These are phyloP conservation scores for Iris pallida DNA, from an alignment of 116 monocot species.

Conservation along the genomic window DNA sequence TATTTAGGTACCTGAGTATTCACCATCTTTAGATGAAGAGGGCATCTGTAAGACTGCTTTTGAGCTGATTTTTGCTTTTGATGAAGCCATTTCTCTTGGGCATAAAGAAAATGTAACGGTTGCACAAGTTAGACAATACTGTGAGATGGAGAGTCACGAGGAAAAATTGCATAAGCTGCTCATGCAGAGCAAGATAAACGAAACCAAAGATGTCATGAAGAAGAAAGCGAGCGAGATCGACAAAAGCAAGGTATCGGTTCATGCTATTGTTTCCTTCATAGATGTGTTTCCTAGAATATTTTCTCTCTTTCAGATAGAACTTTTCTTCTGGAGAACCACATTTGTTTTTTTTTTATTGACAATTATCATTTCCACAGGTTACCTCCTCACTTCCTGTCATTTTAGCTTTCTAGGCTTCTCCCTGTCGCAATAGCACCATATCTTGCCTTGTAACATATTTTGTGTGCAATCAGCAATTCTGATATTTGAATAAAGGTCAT, in stretches of 20 bases:
- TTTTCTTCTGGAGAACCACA: not conserved
- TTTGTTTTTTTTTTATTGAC: not conserved
- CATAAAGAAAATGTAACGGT: constrained; percentile 91
- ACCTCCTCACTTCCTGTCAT: not conserved
- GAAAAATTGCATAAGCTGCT: constrained; percentile 89
- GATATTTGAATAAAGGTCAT: too few relatives aligned
- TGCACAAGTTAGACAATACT: constrained; percentile 92
- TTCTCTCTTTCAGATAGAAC: not conserved
- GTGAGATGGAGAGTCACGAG: constrained; percentile 99
- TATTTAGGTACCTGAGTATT: constrained; percentile 84
- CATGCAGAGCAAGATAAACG: constrained; percentile 93
- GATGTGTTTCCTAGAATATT: not conserved
- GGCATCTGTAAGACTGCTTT: constrained; percentile 76
- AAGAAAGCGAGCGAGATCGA: constrained; percentile 90
- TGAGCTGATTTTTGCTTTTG: constrained; percentile 98
- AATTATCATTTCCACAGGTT: not conserved
- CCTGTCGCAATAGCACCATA: not conserved
- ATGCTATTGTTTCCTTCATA: not conserved
- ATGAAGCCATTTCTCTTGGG: constrained; percentile 96
- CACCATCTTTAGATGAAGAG: constrained; percentile 89
- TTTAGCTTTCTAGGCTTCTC: not conserved
- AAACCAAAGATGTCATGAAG: constrained; percentile 99
- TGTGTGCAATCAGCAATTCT: too few relatives aligned
- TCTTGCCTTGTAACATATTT: not conserved
- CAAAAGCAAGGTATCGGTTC: constrained; percentile 78